Conservation (phyloP, 805 yeast species). For the Cyberlindnera japonica region DNA sequence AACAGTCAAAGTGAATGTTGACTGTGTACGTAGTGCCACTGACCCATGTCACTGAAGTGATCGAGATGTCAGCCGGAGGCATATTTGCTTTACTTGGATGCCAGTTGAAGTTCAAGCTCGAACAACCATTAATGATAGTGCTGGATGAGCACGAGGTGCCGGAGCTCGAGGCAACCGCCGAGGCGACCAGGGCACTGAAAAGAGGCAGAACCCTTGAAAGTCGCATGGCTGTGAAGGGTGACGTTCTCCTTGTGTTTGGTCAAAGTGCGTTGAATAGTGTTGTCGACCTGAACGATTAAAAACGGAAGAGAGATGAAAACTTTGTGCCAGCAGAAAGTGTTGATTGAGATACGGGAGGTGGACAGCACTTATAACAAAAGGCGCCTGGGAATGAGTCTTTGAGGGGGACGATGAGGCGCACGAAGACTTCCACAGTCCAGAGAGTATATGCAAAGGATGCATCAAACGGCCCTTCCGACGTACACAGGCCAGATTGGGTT, state of each 20-base stretch:
- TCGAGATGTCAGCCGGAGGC: slow-evolving; percentile 14
- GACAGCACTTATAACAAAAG: background rate
- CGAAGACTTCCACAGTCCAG: background rate
- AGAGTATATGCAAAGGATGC: background rate
- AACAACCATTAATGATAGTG: slow-evolving; percentile 10
- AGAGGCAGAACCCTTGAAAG: background rate
- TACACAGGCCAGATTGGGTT: background rate
- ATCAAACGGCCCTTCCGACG: background rate
- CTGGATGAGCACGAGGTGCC: slow-evolving; percentile 6
- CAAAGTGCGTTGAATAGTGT: background rate
- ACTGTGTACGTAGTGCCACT: slow-evolving; percentile 16
- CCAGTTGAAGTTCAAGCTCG: slow-evolving; percentile 13
- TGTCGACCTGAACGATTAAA: background rate
- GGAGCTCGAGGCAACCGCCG: background rate
- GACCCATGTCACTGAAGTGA: slow-evolving; percentile 14
- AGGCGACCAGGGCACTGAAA: slow-evolving; percentile 1
- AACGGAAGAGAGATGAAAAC: background rate
- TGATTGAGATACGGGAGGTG: background rate
- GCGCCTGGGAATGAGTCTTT: background rate
- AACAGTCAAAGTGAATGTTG: slow-evolving; percentile 15
- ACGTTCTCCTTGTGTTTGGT: background rate
- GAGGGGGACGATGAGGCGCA: background rate
- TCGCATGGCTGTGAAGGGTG: background rate
- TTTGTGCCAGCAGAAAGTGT: no score
- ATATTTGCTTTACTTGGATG: slow-evolving; percentile 11